Percentiles rank a stretch among this genome's conserved stretches.
phyloP scores from a whole-genome alignment of 108 stramenopile genomes.

The Licmophora abbreviata region DNA sequence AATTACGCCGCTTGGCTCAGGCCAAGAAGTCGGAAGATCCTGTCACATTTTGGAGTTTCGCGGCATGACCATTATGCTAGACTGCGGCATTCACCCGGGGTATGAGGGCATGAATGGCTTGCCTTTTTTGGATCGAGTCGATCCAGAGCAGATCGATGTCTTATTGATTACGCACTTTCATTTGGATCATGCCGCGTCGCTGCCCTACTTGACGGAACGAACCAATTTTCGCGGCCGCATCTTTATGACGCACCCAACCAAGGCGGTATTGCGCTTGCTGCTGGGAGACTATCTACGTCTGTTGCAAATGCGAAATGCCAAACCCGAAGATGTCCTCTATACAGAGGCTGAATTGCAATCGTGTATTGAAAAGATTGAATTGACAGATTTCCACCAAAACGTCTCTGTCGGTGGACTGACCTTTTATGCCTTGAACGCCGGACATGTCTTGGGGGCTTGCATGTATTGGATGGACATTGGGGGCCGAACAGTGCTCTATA shows the following conservation, averaged over 20 bases:
- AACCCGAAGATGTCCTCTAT: constrained; percentile 77
- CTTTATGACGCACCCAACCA: constrained; percentile 98
- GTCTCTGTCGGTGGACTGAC: constrained; percentile 82
- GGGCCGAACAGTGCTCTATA: constrained; percentile 91
- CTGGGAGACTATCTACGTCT: constrained; percentile 89
- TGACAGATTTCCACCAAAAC: constrained; percentile 94
- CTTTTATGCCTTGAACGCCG: constrained; percentile 95
- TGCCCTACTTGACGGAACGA: constrained; percentile 98
- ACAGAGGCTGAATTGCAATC: constrained; percentile 85
- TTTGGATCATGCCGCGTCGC: constrained; percentile 93
- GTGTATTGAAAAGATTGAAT: constrained; percentile 92
- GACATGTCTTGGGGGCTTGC: constrained; percentile 98
- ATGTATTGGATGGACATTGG: constrained; percentile 97
- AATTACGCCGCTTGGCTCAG: constrained; percentile 64
- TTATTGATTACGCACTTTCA: constrained; percentile 95
- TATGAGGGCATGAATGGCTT: constrained; percentile 90
- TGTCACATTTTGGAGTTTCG: constrained; percentile 96
- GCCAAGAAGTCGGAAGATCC: constrained; percentile 96
- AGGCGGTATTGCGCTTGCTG: constrained; percentile 90
- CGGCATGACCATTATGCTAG: constrained; percentile 88
- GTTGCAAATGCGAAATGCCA: constrained; percentile 66
- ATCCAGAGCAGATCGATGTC: constrained; percentile 84
- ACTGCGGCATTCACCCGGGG: constrained; percentile 98
- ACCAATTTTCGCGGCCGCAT: constrained; percentile 91
- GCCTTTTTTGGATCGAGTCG: constrained; percentile 83